Evolutionary conservation across 257 asterid species (phyloP), one percentile per base, ranked within the genome.

Genomic region (Verbena officinalis): DNA sequence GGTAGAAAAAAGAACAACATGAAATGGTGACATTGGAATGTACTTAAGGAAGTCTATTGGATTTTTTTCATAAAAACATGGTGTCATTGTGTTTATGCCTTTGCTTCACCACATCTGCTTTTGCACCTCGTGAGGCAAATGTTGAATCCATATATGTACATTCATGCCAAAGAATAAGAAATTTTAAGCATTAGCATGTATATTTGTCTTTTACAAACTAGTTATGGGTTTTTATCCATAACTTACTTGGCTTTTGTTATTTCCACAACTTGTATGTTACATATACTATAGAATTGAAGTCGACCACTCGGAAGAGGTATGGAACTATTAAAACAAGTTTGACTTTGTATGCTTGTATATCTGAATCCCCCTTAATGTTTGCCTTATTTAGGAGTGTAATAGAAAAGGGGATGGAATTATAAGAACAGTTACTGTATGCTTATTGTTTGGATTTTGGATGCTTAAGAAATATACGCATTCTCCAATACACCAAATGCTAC

Each of bases 21-120:
- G 9, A 14, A 14, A 10, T 19, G 30, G 14, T 33, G 7, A 38
- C 11, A 14, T 52, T 16, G 38, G 62, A 22, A 8, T 64, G 42
- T 20, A 34, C 36, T 21, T 64, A 24, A 16, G 52, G 23, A 52
- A 15, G 22, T n/a, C 30, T 31, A 19, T 22, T 39, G 13, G 13
- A 31, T 9, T 63, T 8, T 14, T 21, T 64, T 21, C 59, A 22
- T 7, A 19, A 34, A 21, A 38, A 38, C 19, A 13, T 30, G 2
- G 51, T 38, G 17, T 51, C 3, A 3, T 51, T 51, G 21, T 19
- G 43, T 12, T 39, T 20, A 52, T 27, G 31, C n/a, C 44, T 21
- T 53, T 23, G 70, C 44, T 23, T 51, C 31, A 14, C 14, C 42
- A 51, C 36, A 20, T 64, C 60, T 50, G 61, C 22, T 51, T 64